A percentile compares a stretch with the other conserved stretches of the same genome.
Conservation (phyloP, 441 rosid genomes). For the Pelargonium cotyledonis region DNA sequence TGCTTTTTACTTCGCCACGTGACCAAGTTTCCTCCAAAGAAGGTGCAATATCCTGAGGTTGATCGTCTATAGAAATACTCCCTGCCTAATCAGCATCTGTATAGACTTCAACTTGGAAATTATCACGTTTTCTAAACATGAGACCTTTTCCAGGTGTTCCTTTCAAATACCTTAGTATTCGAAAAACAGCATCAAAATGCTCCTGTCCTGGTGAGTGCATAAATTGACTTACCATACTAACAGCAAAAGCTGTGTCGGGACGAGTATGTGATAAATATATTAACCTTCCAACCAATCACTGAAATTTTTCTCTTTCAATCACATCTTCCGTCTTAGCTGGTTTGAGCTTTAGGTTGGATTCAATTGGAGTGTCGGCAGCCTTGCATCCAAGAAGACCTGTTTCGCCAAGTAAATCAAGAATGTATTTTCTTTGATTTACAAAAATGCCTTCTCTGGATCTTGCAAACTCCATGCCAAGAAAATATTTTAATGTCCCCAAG, state of each 20-base stretch:
- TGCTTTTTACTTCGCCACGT: conserved; percentile 12
- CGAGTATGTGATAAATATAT: background rate
- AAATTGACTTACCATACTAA: conserved; percentile 2
- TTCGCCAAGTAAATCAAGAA: background rate
- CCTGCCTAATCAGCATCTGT: conserved; percentile 6
- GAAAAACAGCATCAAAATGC: conserved; percentile 6
- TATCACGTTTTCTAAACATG: background rate
- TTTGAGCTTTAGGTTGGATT: background rate
- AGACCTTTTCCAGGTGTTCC: background rate
- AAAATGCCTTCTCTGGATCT: conserved; percentile 1
- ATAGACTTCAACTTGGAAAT: background rate
- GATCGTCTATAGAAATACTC: background rate
- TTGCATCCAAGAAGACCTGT: conserved; percentile 2
- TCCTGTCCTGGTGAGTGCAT: conserved; percentile 7
- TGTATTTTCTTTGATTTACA: background rate
- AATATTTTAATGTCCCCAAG: background rate
- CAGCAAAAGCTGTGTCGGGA: background rate
- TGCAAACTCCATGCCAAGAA: background rate
- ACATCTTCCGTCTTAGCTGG: background rate
- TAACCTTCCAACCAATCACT: background rate
- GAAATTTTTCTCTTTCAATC: background rate
- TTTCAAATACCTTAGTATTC: background rate
- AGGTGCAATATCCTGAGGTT: conserved; percentile 3
- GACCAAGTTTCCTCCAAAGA: background rate
- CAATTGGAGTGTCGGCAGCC: background rate